phyloP scores from a whole-genome alignment of 2,329 filamentous ascomycete genomes.

The Ceratocystis smalleyi region DNA sequence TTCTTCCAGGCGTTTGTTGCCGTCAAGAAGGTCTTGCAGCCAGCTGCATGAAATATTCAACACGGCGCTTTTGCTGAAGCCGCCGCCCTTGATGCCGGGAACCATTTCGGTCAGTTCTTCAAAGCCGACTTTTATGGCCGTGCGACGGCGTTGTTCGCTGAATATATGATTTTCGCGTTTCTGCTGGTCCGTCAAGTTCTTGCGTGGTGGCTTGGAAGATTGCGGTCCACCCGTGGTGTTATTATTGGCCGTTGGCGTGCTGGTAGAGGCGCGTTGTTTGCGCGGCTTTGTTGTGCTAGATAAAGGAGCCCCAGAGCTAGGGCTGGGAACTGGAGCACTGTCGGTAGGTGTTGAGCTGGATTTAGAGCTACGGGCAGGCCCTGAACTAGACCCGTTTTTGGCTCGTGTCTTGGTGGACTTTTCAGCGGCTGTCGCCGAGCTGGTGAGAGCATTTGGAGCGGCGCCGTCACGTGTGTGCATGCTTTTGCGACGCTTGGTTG shows the following conservation, averaged over 20 bases:
- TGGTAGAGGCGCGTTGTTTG: neutral
- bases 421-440: neutral
- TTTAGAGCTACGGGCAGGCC: neutral
- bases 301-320: neutral
- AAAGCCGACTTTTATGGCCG: slow-evolving; percentile 68
- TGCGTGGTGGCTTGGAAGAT: slow-evolving; percentile 28
- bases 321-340: neutral
- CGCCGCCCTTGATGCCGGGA: slow-evolving; percentile 55
- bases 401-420: neutral
- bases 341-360: neutral
- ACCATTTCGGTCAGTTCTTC: slow-evolving; percentile 65
- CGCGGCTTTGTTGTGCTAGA: neutral
- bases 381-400: neutral
- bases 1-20: slow-evolving; percentile 44
- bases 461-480: slow-evolving; percentile 7
- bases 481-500: slow-evolving; percentile 11
- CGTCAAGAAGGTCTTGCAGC: slow-evolving; percentile 55
- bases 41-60: slow-evolving; percentile 62
- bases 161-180: slow-evolving; percentile 76
- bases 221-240: slow-evolving; percentile 26
- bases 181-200: slow-evolving; percentile 66
- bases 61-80: slow-evolving; percentile 70
- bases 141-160: slow-evolving; percentile 74
- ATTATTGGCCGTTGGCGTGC: slow-evolving; percentile 22
- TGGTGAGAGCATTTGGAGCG: neutral